A percentile compares a stretch with the other conserved stretches of the same genome.
phyloP scores from a whole-genome alignment of 352 stramenopile species.

The Globisporangium nodosum region DNA sequence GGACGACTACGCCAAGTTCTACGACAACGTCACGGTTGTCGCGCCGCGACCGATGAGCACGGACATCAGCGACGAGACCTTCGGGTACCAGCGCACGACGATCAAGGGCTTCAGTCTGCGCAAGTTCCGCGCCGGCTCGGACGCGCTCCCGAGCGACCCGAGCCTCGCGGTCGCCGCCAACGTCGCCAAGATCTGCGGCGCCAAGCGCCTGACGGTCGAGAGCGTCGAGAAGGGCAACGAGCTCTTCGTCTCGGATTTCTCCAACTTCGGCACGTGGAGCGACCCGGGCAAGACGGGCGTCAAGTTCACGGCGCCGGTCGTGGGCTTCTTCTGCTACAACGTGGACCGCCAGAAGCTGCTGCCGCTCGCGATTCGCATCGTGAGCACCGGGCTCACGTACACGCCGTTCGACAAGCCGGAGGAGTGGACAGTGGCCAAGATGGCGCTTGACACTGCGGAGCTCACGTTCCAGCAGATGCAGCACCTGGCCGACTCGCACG shows the following conservation, averaged over 20 bases:
- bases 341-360: slow-evolving; percentile 21
- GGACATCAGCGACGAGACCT: slow-evolving; percentile 33
- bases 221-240: slow-evolving; percentile 4
- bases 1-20: slow-evolving; percentile 8
- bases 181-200: slow-evolving; percentile 25
- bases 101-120: slow-evolving; percentile 42
- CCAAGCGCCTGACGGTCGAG: slow-evolving; percentile 7
- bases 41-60: slow-evolving; percentile 8
- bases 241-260: slow-evolving; percentile 35
- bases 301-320: slow-evolving; percentile 38
- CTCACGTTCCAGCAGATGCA: slow-evolving; percentile 44
- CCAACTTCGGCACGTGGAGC: slow-evolving; percentile 25
- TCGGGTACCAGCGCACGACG: slow-evolving; percentile 33
- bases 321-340: slow-evolving; percentile 39
- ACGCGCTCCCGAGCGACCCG: slow-evolving; percentile 17
- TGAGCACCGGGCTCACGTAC: slow-evolving; percentile 41
- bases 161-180: slow-evolving; percentile 18
- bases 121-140: slow-evolving; percentile 5
- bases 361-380: slow-evolving; percentile 33
- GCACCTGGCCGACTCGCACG: slow-evolving; percentile 49
- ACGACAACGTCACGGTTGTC: slow-evolving; percentile 1
- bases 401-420: slow-evolving; percentile 28
- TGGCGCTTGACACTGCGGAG: slow-evolving; percentile 35
- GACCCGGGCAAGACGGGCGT: slow-evolving; percentile 8
- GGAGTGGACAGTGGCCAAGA: slow-evolving; percentile 51